These are phyloP conservation scores for Botrytis galanthina DNA, from an alignment of 2,329 filamentous ascomycete genomes.

Conservation along the genomic window DNA sequence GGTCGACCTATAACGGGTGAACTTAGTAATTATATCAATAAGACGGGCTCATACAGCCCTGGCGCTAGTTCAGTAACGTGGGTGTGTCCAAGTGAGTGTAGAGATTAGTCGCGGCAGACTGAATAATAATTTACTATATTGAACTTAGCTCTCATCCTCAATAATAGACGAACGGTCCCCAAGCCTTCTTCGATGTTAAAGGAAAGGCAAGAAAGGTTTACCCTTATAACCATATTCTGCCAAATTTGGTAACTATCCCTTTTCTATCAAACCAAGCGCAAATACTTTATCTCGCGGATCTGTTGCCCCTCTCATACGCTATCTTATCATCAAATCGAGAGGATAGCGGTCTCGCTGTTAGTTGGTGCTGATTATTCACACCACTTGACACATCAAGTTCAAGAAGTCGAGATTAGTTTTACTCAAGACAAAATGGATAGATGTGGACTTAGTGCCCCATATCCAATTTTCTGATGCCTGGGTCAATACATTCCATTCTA, in stretches of 20 bases:
- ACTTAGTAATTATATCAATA: not conserved
- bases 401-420: not conserved
- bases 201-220: not conserved
- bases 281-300: not conserved
- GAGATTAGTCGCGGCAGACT: not conserved
- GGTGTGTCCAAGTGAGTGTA: not conserved
- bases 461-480: not conserved
- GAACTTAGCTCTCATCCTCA: not conserved
- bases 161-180: not conserved
- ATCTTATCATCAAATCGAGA: not conserved
- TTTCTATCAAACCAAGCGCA: not conserved
- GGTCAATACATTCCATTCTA: not conserved
- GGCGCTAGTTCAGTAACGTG: not conserved
- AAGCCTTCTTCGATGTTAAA: not conserved
- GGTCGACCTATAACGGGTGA: not conserved
- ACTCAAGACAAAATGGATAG: not conserved
- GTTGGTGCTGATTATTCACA: not conserved
- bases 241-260: not conserved
- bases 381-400: not conserved
- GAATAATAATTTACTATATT: not conserved
- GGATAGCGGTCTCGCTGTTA: not conserved
- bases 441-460: not conserved
- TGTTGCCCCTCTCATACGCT: not conserved
- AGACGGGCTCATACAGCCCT: not conserved
- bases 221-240: not conserved